phyloP scores from a whole-genome alignment of 179 eudicot genomes.

The Sideroxylon spinosum region DNA sequence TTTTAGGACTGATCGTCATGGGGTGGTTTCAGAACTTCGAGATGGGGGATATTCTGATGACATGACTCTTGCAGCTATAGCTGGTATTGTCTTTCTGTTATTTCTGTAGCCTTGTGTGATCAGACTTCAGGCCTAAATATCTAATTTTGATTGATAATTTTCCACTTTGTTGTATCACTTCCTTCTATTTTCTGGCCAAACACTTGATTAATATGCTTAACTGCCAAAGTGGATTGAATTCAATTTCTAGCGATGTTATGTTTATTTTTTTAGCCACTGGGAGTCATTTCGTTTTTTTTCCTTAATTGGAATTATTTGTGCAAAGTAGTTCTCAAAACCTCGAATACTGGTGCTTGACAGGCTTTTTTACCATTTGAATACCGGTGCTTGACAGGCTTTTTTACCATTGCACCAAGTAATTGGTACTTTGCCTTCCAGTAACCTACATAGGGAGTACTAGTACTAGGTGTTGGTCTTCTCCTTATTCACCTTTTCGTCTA shows the following conservation, averaged over 20 bases:
- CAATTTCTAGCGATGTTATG: no score
- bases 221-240: background rate
- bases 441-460: background rate
- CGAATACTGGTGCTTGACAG: background rate
- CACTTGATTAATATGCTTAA: background rate
- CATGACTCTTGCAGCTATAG: constrained; percentile 97
- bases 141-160: background rate
- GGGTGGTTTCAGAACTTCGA: constrained; percentile 75
- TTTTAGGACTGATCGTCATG: constrained; percentile 73
- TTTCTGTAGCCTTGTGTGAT: background rate
- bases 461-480: background rate
- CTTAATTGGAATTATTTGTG: no score
- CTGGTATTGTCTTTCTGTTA: constrained; percentile 43
- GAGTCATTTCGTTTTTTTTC: no score
- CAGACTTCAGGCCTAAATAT: background rate
- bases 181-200: constrained; percentile 3
- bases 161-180: background rate
- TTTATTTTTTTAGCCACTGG: no score
- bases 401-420: background rate
- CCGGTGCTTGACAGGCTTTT: no score
- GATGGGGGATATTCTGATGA: constrained; percentile 99
- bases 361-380: background rate
- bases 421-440: background rate
- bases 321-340: background rate
- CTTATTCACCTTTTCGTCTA: background rate